These are phyloP conservation scores for Zymoseptoria passerinii DNA, from an alignment of 2,329 filamentous ascomycete species.

Conservation along the genomic window DNA sequence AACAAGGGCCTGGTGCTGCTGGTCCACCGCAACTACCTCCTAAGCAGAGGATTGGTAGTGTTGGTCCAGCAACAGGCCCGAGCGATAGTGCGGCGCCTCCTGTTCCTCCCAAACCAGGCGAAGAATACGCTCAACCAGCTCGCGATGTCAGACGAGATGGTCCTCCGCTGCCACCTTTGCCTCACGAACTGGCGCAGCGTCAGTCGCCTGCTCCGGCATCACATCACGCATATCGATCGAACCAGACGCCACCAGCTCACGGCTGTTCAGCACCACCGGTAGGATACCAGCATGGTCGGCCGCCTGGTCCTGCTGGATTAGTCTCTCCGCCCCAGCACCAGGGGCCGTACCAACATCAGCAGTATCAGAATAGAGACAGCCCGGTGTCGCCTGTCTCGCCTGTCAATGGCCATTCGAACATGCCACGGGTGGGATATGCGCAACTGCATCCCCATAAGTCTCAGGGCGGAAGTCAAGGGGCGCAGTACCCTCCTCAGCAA, in stretches of 20 bases:
- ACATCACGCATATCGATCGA: neutral
- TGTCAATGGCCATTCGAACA: slow-evolving; percentile 15
- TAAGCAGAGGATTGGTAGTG: slow-evolving; percentile 23
- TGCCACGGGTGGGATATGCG: slow-evolving; percentile 14
- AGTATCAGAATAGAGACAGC: slow-evolving; percentile 19
- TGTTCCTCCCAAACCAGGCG: slow-evolving; percentile 46
- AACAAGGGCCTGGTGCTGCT: slow-evolving; percentile 40
- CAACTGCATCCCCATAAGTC: neutral
- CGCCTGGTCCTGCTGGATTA: slow-evolving; percentile 17
- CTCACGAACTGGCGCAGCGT: slow-evolving; percentile 14
- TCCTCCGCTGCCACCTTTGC: slow-evolving; percentile 30
- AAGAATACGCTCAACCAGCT: slow-evolving; percentile 22
- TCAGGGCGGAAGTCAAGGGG: neutral
- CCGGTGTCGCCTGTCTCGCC: slow-evolving; percentile 28
- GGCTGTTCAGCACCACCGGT: slow-evolving; percentile 21
- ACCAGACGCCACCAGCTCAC: neutral
- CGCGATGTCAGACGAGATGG: slow-evolving; percentile 19
- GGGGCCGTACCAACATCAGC: slow-evolving; percentile 22
- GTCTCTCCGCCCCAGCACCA: slow-evolving; percentile 35
- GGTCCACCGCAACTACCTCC: slow-evolving; percentile 29
- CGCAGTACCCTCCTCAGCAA: slow-evolving; percentile 6
- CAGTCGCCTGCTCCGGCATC: slow-evolving; percentile 8
- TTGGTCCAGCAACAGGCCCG: slow-evolving; percentile 11
- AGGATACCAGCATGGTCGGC: slow-evolving; percentile 21
- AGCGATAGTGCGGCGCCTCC: slow-evolving; percentile 34